These are phyloP conservation scores for Penicillium sp. DNA, from an alignment of 2,329 filamentous ascomycete genomes.

Conservation along the genomic window DNA sequence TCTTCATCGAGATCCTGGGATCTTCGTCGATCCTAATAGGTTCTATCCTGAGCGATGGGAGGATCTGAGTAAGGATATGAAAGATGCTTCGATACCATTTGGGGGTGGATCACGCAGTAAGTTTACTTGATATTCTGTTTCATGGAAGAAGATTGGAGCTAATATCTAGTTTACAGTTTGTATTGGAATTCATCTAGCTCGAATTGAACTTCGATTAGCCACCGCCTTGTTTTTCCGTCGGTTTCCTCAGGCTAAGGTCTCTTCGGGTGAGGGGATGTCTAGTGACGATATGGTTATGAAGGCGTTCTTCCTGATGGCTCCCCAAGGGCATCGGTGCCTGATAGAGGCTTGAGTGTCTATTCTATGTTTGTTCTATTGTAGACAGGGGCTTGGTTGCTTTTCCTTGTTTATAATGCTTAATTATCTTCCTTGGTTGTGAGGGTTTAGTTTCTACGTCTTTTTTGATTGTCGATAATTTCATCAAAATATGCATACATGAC, in stretches of 20 bases:
- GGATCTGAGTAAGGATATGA: slow-evolving; percentile 39
- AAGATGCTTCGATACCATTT: slow-evolving; percentile 66
- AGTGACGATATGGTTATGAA: slow-evolving; percentile 46
- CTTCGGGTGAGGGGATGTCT: slow-evolving; percentile 23
- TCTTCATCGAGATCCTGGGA: slow-evolving; percentile 54
- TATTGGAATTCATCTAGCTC: slow-evolving; percentile 67
- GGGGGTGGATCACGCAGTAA: slow-evolving; percentile 63
- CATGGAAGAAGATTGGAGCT: neutral
- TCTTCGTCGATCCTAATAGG: slow-evolving; percentile 51
- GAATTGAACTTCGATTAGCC: slow-evolving; percentile 57
- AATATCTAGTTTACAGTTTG: slow-evolving; percentile 48
- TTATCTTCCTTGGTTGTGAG: too few relatives aligned
- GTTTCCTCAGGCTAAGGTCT: slow-evolving; percentile 25
- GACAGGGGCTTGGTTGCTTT: too few relatives aligned
- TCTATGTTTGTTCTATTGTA: neutral
- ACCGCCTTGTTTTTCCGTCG: slow-evolving; percentile 53
- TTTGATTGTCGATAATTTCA: too few relatives aligned
- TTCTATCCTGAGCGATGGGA: slow-evolving; percentile 32
- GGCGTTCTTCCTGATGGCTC: slow-evolving; percentile 48
- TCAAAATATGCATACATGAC: too few relatives aligned
- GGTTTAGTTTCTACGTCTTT: too few relatives aligned
- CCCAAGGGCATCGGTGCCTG: slow-evolving; percentile 45
- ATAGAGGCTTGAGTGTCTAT: slow-evolving; percentile 22
- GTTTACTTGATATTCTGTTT: slow-evolving; percentile 2
- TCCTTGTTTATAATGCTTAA: too few relatives aligned